Conservation (phyloP, 2,329 filamentous ascomycete species). For the Exserohilum rostratum region DNA sequence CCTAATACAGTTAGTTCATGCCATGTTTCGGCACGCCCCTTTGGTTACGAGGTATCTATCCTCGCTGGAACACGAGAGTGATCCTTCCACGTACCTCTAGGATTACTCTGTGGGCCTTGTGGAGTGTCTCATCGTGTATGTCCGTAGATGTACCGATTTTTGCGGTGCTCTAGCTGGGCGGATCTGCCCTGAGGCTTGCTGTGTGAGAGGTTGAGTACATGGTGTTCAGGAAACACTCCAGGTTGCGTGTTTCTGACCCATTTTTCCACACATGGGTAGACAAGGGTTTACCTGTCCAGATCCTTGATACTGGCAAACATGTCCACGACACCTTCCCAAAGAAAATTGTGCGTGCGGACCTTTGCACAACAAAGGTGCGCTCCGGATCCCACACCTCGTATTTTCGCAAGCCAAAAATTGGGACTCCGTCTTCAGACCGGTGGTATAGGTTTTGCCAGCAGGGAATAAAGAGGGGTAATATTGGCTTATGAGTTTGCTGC, state of each 20-base stretch:
- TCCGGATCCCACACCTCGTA: constrained; percentile 14
- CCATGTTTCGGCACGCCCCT: too few relatives aligned
- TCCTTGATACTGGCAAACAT: constrained; percentile 17
- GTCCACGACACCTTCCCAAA: constrained; percentile 17
- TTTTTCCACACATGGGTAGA: constrained; percentile 1
- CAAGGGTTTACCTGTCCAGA: constrained; percentile 4
- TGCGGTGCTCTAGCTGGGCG: constrained; percentile 1
- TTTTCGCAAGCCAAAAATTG: constrained; percentile 22
- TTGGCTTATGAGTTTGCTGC: constrained; percentile 33
- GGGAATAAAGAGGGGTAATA: constrained; percentile 28
- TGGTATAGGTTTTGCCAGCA: constrained; percentile 15
- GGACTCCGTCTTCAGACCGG: constrained; percentile 11
- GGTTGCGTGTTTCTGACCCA: neutral
- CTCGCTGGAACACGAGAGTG: neutral
- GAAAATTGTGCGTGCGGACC: constrained; percentile 11
- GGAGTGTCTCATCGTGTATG: constrained; percentile 1
- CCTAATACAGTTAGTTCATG: too few relatives aligned
- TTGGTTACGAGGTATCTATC: too few relatives aligned
- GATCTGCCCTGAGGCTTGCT: constrained; percentile 1
- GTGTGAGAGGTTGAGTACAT: constrained; percentile 1
- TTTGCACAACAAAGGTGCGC: constrained; percentile 18
- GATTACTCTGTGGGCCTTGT: constrained; percentile 9
- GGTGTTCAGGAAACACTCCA: neutral
- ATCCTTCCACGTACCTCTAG: neutral
- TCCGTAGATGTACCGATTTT: neutral